Evolutionary conservation across 1,284 basidiomycete species (phyloP).

Genomic region (Leccinum pachyderme): DNA sequence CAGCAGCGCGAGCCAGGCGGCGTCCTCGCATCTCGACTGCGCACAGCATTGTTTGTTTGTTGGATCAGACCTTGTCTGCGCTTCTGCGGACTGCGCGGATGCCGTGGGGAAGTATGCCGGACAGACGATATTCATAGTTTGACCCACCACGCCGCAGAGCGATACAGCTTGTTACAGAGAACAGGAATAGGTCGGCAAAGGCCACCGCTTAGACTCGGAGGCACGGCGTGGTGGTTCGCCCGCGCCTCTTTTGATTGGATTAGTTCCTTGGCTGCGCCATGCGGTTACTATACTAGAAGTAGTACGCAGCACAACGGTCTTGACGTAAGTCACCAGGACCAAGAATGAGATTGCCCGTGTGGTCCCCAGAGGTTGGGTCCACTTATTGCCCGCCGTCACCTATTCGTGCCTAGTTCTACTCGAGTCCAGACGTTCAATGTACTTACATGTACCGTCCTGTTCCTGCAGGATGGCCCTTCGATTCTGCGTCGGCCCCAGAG

Average conservation of each 20-base stretch:
- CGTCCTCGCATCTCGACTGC: background rate
- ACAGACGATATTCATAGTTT: no score
- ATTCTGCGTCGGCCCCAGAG: background rate
- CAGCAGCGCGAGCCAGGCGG: background rate
- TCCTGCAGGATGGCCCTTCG: background rate
- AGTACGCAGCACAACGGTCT: background rate
- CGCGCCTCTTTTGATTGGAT: no score
- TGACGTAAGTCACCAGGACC: background rate
- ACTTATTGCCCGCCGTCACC: background rate
- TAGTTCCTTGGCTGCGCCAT: no score
- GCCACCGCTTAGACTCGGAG: no score
- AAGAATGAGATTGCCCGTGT: background rate
- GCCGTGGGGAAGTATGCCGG: no score
- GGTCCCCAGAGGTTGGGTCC: background rate
- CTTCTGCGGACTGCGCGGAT: background rate
- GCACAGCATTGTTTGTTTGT: background rate
- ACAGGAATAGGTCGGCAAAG: background rate
- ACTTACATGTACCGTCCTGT: background rate
- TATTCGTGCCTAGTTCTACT: background rate
- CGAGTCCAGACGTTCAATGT: background rate
- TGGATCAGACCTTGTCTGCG: background rate
- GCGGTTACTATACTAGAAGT: no score
- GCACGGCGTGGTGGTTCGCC: no score
- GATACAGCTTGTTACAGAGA: background rate
- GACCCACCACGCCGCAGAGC: background rate